phyloP scores from a whole-genome alignment of 768 basidiomycete genomes.

The Leucosporidium scottii region DNA sequence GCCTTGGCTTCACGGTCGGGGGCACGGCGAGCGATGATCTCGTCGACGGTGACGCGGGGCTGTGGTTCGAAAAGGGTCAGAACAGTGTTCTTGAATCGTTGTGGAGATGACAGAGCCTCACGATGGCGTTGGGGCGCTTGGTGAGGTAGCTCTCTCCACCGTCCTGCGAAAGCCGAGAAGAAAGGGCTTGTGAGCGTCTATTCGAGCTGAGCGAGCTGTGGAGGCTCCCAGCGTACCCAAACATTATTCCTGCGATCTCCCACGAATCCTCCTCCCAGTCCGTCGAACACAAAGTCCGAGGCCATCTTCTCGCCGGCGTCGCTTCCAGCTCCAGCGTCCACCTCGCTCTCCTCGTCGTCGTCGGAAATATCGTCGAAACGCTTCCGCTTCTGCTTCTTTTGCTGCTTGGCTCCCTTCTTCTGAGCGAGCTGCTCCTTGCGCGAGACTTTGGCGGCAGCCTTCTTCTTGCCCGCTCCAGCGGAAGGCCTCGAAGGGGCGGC shows the following conservation, averaged over 20 bases:
- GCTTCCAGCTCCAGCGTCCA: background rate
- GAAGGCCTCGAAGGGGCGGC: background rate
- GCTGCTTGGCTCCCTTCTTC: slow-evolving; percentile 2
- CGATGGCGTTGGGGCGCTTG: slow-evolving; percentile 28
- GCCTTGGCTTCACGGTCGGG: slow-evolving; percentile 18
- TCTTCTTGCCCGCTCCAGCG: background rate
- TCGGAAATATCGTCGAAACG: slow-evolving; percentile 1
- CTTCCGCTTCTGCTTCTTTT: slow-evolving; percentile 12
- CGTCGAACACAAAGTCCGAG: slow-evolving; percentile 36
- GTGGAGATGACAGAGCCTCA: background rate
- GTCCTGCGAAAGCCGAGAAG: slow-evolving; percentile 12
- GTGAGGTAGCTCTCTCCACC: slow-evolving; percentile 27
- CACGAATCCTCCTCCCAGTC: slow-evolving; percentile 33
- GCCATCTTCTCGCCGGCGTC: slow-evolving; percentile 12
- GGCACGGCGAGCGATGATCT: slow-evolving; percentile 33
- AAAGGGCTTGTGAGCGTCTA: background rate
- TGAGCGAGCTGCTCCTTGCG: slow-evolving; percentile 13
- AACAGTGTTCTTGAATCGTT: too few relatives aligned
- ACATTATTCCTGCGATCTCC: slow-evolving; percentile 26
- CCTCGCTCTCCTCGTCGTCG: slow-evolving; percentile 6
- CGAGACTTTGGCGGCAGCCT: background rate
- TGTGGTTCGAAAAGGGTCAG: background rate
- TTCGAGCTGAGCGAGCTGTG: background rate
- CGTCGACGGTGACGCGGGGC: slow-evolving; percentile 33
- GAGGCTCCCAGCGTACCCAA: slow-evolving; percentile 22